phyloP scores from a whole-genome alignment of 2,329 filamentous ascomycete genomes.

The Pestalotiopsis sp. region DNA sequence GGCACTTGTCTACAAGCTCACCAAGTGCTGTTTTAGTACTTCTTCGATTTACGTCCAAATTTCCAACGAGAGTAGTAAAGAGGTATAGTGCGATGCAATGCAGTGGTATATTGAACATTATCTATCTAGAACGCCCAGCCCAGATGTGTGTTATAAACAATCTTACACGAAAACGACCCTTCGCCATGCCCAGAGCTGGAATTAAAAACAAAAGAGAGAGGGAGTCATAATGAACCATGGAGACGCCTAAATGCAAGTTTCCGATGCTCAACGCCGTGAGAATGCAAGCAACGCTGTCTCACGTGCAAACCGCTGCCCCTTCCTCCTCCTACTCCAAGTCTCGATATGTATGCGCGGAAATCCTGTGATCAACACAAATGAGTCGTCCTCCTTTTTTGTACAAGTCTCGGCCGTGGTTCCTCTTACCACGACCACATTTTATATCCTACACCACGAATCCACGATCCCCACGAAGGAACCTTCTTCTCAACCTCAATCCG shows the following conservation, averaged over 20 bases:
- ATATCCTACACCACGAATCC: neutral
- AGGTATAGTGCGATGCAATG: slow-evolving; percentile 2
- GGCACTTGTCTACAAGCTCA: neutral
- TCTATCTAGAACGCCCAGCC: neutral
- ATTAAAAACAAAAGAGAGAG: neutral
- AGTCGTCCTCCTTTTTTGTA: neutral
- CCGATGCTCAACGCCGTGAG: slow-evolving; percentile 3
- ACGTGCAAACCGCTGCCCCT: neutral
- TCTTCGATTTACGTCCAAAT: neutral
- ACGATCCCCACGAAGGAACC: neutral
- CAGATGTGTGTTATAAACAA: neutral
- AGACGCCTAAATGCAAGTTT: neutral
- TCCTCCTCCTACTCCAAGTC: neutral
- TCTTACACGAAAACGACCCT: slow-evolving; percentile 3
- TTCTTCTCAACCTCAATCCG: neutral
- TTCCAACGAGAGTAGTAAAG: neutral
- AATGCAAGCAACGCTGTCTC: neutral
- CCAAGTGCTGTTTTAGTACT: neutral
- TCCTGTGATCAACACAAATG: neutral
- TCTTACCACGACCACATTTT: neutral
- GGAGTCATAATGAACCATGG: slow-evolving; percentile 1
- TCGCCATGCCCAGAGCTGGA: neutral
- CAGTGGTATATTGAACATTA: slow-evolving; percentile 1
- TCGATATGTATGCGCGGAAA: neutral
- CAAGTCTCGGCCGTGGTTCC: neutral